Evolutionary conservation across 768 basidiomycete species (phyloP), one percentile per base, ranked within the genome.

Genomic region (Tulasnella sp.): DNA sequence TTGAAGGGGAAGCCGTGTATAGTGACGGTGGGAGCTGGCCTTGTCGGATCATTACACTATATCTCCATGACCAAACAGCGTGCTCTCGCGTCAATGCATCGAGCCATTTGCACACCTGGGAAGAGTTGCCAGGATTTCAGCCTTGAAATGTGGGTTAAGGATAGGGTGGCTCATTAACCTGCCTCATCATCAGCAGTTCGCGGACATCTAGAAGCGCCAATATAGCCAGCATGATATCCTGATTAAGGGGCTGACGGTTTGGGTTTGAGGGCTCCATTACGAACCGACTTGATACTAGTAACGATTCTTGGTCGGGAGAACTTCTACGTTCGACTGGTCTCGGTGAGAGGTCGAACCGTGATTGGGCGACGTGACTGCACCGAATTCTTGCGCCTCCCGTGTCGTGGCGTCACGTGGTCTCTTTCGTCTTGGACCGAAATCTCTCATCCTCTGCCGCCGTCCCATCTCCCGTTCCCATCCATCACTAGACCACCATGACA

Each of bases 381-480:
- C 37, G 37, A 22, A 24, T 54, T 54, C n/a, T n/a, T 37, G 31
- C 64, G 34, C 64, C 34, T 16, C 16, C 64, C 64, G 64, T 69
- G 64, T 69, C 64, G 64, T 69, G 64, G 64, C 64, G 64, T 69
- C 64, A 69, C 64, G 64, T 69, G 64, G 12, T 69, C 64, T 37
- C 64, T 69, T 69, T 69, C 34, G 64, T 31, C 64, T 37, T 69
- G 64, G 64, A 69, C 64, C 64, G 64, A 69, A 69, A 69, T 69
- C 64, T 69, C 64, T 69, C 64, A 69, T 69, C 64, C 64, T 37
- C 34, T 20, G 34, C 64, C 64, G 3, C 34, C 34, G 2, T 14
- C 64, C 22, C 64, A 69, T 69, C 28, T 5, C 64, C 64, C 24
- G 31, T 28, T 69, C 28, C 11, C 64, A 31, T 69, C 31, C n/a